A percentile compares a stretch with the other conserved stretches of the same genome.
These are phyloP conservation scores for Sordariomycetes sp. DNA, from an alignment of 2,329 filamentous ascomycete species.

Conservation along the genomic window DNA sequence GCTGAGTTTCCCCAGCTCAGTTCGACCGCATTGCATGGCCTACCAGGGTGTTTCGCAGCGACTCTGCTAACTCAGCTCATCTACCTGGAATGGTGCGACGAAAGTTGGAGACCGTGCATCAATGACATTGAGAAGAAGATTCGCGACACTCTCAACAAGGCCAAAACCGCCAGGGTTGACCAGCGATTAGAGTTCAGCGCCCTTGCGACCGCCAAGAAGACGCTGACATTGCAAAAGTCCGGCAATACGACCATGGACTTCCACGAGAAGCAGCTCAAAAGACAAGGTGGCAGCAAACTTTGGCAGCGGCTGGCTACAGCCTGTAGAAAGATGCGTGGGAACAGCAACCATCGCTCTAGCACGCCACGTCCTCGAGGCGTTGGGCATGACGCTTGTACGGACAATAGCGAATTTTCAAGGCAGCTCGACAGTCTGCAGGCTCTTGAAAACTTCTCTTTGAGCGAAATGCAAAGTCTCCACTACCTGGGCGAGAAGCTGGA, in stretches of 20 bases:
- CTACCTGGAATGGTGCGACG: slow-evolving; percentile 6
- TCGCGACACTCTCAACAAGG: slow-evolving; percentile 3
- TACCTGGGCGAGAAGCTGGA: neutral
- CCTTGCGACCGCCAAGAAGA: neutral
- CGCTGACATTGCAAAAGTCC: neutral
- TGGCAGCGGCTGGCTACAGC: neutral
- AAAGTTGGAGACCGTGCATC: slow-evolving; percentile 7
- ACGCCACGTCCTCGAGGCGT: neutral
- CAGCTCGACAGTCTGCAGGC: neutral
- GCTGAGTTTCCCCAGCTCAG: slow-evolving; percentile 2
- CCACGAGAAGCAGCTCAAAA: neutral
- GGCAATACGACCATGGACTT: neutral
- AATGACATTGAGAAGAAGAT: slow-evolving; percentile 6
- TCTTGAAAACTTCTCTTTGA: slow-evolving; percentile 3
- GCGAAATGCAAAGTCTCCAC: neutral
- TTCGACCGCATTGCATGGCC: neutral
- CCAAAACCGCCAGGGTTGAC: slow-evolving; percentile 4
- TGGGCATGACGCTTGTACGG: neutral
- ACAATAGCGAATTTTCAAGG: neutral
- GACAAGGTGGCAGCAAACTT: neutral
- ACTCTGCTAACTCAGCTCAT: slow-evolving; percentile 5
- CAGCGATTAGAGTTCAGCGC: neutral
- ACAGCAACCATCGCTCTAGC: neutral
- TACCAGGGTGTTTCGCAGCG: slow-evolving; percentile 1
- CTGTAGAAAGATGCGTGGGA: neutral